Evolutionary conservation across 192 early-diverging fungal genomes (phyloP).

Genomic region (Entomortierella chlamydospora): DNA sequence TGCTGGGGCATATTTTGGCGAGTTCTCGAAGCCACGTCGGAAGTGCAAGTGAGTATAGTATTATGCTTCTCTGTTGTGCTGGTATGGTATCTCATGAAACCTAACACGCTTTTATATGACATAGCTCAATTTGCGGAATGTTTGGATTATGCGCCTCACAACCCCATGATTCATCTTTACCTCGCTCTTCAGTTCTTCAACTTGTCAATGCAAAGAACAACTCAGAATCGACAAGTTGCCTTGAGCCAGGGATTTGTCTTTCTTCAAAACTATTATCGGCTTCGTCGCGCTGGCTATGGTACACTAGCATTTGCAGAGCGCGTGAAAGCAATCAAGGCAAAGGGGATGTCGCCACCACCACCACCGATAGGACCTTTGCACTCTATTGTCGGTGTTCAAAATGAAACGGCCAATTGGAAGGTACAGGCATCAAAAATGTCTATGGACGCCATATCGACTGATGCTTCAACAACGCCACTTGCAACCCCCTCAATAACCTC

Average conservation of each 20-base stretch:
- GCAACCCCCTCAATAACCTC: not conserved
- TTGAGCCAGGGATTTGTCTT: conserved; percentile 62
- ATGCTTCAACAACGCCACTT: too few species aligned
- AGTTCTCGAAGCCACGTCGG: conserved; percentile 62
- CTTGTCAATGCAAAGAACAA: conserved; percentile 74
- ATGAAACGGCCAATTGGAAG: conserved; percentile 1
- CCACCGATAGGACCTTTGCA: not conserved
- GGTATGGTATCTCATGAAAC: too few species aligned
- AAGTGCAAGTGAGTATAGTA: conserved; percentile 66
- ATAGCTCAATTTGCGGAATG: conserved; percentile 67
- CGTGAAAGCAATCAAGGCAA: conserved; percentile 13
- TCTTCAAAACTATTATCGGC: conserved; percentile 40
- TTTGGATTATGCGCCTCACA: conserved; percentile 67
- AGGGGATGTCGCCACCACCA: not conserved
- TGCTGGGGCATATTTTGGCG: conserved; percentile 73
- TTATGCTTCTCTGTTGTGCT: not conserved
- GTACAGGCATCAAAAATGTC: conserved; percentile 8
- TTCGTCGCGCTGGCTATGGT: conserved; percentile 28
- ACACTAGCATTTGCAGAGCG: conserved; percentile 18
- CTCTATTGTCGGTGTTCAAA: conserved; percentile 9
- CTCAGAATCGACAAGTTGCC: conserved; percentile 76
- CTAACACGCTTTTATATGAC: not conserved
- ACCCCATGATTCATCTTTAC: conserved; percentile 74
- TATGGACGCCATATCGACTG: not conserved
- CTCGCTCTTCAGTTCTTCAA: conserved; percentile 73